phyloP scores from a whole-genome alignment of 495 filamentous ascomycete species.

The Xanthoparmelia taractica region DNA sequence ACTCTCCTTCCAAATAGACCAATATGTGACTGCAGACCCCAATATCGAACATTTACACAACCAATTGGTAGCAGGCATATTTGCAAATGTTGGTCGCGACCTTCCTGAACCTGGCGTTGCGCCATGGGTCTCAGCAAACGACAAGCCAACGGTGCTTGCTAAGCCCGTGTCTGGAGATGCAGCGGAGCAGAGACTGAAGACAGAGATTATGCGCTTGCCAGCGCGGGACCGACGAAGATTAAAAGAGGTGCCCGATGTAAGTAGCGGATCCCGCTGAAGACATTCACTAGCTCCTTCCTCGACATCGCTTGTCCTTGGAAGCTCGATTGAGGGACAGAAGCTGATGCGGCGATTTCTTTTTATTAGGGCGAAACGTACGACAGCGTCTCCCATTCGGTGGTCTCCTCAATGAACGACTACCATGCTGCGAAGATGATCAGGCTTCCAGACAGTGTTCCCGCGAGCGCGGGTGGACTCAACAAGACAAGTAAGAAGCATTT shows the following conservation, averaged over 20 bases:
- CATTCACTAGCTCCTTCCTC: background rate
- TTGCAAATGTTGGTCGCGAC: constrained; percentile 79
- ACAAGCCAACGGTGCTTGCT: constrained; percentile 75
- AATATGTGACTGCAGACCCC: constrained; percentile 60
- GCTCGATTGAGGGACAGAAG: constrained; percentile 2
- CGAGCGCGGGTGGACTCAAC: constrained; percentile 73
- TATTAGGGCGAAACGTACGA: constrained; percentile 60
- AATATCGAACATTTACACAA: constrained; percentile 81
- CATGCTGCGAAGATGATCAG: constrained; percentile 59
- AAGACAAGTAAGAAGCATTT: constrained; percentile 66
- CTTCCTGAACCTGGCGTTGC: constrained; percentile 87
- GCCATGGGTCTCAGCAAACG: constrained; percentile 83
- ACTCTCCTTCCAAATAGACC: constrained; percentile 65
- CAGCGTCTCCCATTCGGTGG: constrained; percentile 27
- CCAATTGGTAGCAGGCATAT: constrained; percentile 76
- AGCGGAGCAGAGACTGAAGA: constrained; percentile 83
- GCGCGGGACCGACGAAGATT: constrained; percentile 77
- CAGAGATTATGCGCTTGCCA: constrained; percentile 87
- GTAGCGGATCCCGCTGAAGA: constrained; percentile 10
- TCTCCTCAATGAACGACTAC: constrained; percentile 61
- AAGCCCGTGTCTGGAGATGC: constrained; percentile 81
- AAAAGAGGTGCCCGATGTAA: constrained; percentile 65
- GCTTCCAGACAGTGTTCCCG: constrained; percentile 64
- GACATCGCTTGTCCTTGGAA: background rate
- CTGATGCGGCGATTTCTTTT: background rate